phyloP scores from a whole-genome alignment of 305 asterid species.

The Fraxinus albicans region DNA sequence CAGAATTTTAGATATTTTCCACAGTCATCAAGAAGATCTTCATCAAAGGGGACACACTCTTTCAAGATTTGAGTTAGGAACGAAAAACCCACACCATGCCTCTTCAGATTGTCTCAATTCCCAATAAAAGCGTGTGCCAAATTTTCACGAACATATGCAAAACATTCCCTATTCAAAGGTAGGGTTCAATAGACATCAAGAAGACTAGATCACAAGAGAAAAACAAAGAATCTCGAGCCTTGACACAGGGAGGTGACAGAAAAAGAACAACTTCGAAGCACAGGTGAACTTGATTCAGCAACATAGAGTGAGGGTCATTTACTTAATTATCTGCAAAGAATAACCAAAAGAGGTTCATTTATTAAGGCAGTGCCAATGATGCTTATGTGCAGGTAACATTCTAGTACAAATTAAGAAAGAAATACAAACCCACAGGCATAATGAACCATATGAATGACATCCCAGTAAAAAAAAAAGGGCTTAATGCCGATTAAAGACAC shows the following conservation, averaged over 20 bases:
- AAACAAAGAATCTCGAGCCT: neutral
- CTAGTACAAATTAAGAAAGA: neutral
- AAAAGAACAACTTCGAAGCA: neutral
- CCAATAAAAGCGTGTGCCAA: neutral
- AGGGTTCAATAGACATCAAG: neutral
- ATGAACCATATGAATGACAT: neutral
- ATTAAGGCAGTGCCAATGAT: neutral
- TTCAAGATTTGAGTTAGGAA: neutral
- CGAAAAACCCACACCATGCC: neutral
- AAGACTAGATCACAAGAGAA: neutral
- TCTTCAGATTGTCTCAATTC: neutral
- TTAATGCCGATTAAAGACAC: neutral
- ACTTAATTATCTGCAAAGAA: neutral
- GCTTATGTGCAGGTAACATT: neutral
- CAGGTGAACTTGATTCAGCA: neutral
- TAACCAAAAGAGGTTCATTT: neutral
- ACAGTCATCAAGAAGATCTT: neutral
- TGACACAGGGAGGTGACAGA: neutral
- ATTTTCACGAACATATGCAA: neutral
- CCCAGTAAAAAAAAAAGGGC: neutral
- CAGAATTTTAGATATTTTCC: neutral
- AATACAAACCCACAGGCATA: neutral
- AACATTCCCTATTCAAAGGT: neutral
- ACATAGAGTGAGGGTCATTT: neutral
- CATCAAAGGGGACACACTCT: neutral